Conservation (phyloP, 208 protist species). For the Leishmania guyanensis region DNA sequence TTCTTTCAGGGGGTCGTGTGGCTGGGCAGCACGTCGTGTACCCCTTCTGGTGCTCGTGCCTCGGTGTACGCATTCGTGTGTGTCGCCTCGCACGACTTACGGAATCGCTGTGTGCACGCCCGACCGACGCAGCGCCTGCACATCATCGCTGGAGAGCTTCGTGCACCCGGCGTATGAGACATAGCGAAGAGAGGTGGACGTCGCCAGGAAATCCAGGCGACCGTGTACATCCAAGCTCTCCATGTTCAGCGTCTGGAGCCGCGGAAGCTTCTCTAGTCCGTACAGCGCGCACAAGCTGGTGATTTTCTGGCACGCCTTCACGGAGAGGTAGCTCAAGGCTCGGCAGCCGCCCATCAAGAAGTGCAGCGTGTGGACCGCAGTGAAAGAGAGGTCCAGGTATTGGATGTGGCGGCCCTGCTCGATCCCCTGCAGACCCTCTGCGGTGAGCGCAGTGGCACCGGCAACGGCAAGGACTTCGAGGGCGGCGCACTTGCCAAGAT, state of each 20-base stretch:
- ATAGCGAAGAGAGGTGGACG: slow-evolving; percentile 27
- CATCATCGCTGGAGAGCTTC: slow-evolving; percentile 13
- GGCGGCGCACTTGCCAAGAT: slow-evolving; percentile 32
- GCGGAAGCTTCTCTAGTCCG: slow-evolving; percentile 45
- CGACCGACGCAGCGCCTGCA: slow-evolving; percentile 10
- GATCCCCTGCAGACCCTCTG: slow-evolving; percentile 36
- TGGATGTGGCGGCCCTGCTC: slow-evolving; percentile 35
- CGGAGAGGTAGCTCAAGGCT: slow-evolving; percentile 34
- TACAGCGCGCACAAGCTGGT: slow-evolving; percentile 24
- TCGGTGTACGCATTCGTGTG: background rate
- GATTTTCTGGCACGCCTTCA: slow-evolving; percentile 35
- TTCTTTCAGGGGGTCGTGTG: background rate
- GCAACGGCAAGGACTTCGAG: slow-evolving; percentile 47
- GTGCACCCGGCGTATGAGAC: slow-evolving; percentile 30
- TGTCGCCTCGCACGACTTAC: background rate
- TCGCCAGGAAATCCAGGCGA: slow-evolving; percentile 21
- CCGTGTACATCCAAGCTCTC: slow-evolving; percentile 27
- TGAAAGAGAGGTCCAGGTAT: slow-evolving; percentile 52
- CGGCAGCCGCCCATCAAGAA: slow-evolving; percentile 38
- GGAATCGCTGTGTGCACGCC: background rate
- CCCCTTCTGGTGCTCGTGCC: background rate
- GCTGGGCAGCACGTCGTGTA: background rate
- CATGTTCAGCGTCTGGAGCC: slow-evolving; percentile 39
- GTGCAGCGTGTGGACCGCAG: slow-evolving; percentile 32
- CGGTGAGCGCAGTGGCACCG: slow-evolving; percentile 30